Base-by-base conservation (phyloP, 495 filamentous ascomycete genomes). In the Hypomontagnella submonticulosa region DNA sequence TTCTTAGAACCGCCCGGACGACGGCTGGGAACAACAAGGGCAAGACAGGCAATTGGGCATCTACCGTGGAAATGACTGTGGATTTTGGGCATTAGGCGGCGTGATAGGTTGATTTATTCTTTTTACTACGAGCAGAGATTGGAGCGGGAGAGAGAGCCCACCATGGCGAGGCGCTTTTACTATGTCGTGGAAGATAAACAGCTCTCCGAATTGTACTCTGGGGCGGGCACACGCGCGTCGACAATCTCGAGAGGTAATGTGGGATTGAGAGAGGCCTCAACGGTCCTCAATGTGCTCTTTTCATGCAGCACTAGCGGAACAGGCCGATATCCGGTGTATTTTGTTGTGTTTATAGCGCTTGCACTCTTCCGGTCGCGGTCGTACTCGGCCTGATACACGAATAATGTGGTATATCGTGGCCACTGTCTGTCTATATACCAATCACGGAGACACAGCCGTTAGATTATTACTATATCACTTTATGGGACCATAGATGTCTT, bases 81-180 rank as follows among this genome's bases (percentile, higher is more conserved):
- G 54, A 60, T 62, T 44, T 63, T 60, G 54, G 66, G 66, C 66
- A 69, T 69, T 46, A 50, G 66, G 60, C 60, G 66, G 66, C 66
- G 66, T 47, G 60, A 69, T 40, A 47, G 66, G 60, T 40, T 63
- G 58, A 59, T 37, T 59, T 60, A 6, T 27, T 27, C 23, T 38
- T 27, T 36, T 38, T 23, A 47, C 15, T 37, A 37, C 27, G 42
- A 57, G 65, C 41, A 52, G 63, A 68, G 59, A 68, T 63, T 68
- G 65, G 50, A 63, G 59, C 59, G 59, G 49, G 27, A 43, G 42
- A n/a, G n/a, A n/a, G n/a, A n/a, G n/a, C n/a, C 57, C 38, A 57
- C 57, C 38, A 37, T 18, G 52, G 42, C 32, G 30, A 48, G 47
- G 52, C n/a, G n/a, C 20, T 55, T 57, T 60, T 49, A 9, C 37